A percentile compares a stretch with the other conserved stretches of the same genome.
Evolutionary conservation across 2,329 filamentous ascomycete genomes (phyloP).

Genomic region (Xylaria sp.): DNA sequence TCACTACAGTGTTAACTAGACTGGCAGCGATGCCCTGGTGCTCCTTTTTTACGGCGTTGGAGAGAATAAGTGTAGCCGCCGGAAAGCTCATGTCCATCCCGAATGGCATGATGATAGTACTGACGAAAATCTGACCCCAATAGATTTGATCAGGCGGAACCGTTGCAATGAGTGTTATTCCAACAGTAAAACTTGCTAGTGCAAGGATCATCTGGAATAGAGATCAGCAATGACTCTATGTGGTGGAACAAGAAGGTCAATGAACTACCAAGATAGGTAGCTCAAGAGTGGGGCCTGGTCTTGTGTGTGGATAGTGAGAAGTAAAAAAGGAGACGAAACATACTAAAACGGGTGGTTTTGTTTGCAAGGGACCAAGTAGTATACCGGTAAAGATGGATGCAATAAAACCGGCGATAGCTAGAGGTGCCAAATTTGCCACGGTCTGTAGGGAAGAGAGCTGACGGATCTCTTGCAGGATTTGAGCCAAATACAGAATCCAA

Average conservation of each 20-base stretch:
- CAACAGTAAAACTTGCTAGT: constrained; percentile 37
- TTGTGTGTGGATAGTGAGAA: background rate
- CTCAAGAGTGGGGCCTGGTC: background rate
- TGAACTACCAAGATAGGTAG: background rate
- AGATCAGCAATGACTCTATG: background rate
- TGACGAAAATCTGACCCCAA: constrained; percentile 64
- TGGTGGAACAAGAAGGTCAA: background rate
- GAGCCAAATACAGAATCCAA: constrained; percentile 62
- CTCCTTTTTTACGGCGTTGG: constrained; percentile 50
- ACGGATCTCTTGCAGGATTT: constrained; percentile 49
- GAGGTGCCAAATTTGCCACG: background rate
- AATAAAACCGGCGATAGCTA: background rate
- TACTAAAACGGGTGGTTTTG: background rate
- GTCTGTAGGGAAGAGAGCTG: background rate
- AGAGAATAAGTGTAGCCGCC: constrained; percentile 61
- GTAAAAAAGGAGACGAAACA: background rate
- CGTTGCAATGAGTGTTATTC: constrained; percentile 36
- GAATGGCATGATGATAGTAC: constrained; percentile 57
- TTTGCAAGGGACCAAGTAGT: background rate
- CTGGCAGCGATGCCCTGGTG: constrained; percentile 51
- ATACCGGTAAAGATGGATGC: background rate
- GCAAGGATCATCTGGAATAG: background rate
- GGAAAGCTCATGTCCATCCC: constrained; percentile 68
- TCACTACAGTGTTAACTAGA: constrained; percentile 66
- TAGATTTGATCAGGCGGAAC: constrained; percentile 47